Conservation (phyloP, 1,284 basidiomycete species). For the Erythrobasidium hasegawianum region DNA sequence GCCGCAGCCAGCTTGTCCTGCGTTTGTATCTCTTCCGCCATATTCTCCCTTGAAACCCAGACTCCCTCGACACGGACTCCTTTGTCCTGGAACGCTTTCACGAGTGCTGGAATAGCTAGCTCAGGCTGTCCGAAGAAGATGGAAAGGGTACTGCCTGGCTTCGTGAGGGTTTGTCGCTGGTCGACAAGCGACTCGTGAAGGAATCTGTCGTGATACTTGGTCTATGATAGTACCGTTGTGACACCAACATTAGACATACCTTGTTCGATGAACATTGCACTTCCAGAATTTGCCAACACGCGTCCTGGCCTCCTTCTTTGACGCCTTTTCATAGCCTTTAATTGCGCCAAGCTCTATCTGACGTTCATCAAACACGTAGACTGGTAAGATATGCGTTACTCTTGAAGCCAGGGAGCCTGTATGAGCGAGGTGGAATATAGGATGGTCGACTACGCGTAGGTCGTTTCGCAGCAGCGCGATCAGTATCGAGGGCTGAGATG, state of each 20-base stretch:
- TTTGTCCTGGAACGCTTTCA: constrained; percentile 42
- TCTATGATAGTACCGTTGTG: no score
- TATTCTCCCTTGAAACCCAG: constrained; percentile 15
- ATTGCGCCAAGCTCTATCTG: constrained; percentile 54
- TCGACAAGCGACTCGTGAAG: constrained; percentile 55
- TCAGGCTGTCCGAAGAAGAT: constrained; percentile 55
- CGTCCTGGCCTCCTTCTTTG: constrained; percentile 47
- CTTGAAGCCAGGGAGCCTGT: constrained; percentile 36
- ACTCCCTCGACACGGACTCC: constrained; percentile 29
- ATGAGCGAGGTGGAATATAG: constrained; percentile 16
- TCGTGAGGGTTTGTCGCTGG: constrained; percentile 51
- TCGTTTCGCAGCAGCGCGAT: constrained; percentile 31
- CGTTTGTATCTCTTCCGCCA: constrained; percentile 27
- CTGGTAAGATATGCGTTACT: constrained; percentile 54
- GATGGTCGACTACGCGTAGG: constrained; percentile 22
- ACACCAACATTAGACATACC: no score
- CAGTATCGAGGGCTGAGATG: constrained; percentile 27
- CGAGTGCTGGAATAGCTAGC: constrained; percentile 49
- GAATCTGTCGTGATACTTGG: constrained; percentile 51
- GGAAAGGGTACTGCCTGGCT: constrained; percentile 53
- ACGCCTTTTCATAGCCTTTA: constrained; percentile 49
- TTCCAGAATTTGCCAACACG: constrained; percentile 46
- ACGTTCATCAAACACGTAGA: constrained; percentile 57
- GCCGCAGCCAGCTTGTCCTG: constrained; percentile 23
- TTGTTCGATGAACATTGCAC: constrained; percentile 27